These are phyloP conservation scores for Thozetella sp. DNA, from an alignment of 495 filamentous ascomycete genomes.

Conservation along the genomic window DNA sequence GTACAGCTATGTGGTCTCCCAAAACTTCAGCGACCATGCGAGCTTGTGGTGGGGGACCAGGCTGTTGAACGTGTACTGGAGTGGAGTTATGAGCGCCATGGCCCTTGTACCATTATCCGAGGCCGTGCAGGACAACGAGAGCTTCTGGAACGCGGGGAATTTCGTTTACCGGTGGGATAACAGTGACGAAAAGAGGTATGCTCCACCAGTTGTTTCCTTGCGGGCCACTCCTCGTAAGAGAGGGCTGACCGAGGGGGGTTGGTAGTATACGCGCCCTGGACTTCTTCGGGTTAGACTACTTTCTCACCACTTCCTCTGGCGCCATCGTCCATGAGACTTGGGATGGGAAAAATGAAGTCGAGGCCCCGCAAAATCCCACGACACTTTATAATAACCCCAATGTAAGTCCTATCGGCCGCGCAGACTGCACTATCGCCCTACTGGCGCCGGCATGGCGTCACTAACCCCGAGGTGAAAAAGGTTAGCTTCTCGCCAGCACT, in stretches of 20 bases:
- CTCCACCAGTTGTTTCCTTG: not conserved
- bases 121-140: not conserved
- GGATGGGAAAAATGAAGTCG: not conserved
- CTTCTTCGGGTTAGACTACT: constrained; percentile 7
- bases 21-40: constrained; percentile 6
- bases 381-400: not conserved
- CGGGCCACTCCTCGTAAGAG: not conserved
- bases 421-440: no score
- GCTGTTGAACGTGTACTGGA: constrained; percentile 7
- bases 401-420: not conserved
- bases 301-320: not conserved
- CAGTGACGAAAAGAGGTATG: not conserved
- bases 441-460: no score
- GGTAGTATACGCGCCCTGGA: constrained; percentile 3
- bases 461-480: no score
- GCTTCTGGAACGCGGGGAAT: constrained; percentile 3
- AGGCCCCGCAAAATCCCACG: not conserved
- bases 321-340: not conserved
- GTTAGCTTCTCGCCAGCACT: constrained; percentile 1
- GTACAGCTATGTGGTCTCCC: constrained; percentile 2
- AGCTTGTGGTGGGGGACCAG: constrained; percentile 8
- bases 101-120: not conserved
- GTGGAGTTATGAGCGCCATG: constrained; percentile 6
- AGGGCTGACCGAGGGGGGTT: not conserved
- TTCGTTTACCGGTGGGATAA: constrained; percentile 3